Conservation (phyloP, 495 filamentous ascomycete species). For the Cairneyella variabilis region DNA sequence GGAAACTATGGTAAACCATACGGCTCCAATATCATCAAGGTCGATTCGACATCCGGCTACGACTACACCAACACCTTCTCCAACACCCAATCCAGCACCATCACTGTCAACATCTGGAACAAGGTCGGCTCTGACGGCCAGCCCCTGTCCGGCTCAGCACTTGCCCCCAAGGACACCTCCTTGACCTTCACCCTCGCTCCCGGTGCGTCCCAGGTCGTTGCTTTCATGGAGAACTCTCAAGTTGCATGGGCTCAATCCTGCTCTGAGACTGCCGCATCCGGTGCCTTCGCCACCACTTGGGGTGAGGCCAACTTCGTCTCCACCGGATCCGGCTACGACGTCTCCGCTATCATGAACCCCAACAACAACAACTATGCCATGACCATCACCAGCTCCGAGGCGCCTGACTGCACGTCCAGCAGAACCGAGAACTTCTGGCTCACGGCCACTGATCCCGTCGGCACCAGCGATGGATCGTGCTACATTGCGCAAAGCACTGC, state of each 20-base stretch:
- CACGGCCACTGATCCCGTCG: constrained; percentile 16
- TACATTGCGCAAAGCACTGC: constrained; percentile 18
- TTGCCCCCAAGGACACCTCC: constrained; percentile 39
- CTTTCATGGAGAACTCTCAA: constrained; percentile 43
- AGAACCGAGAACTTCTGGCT: constrained; percentile 21
- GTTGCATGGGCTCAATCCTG: constrained; percentile 26
- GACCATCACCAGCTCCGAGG: constrained; percentile 20
- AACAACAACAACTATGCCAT: constrained; percentile 26
- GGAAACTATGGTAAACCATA: constrained; percentile 49
- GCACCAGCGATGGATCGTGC: constrained; percentile 21
- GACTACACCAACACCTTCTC: constrained; percentile 44
- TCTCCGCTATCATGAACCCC: constrained; percentile 47
- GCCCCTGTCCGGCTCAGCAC: constrained; percentile 22
- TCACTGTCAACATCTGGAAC: constrained; percentile 51
- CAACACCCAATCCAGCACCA: constrained; percentile 34
- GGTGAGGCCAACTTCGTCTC: constrained; percentile 53
- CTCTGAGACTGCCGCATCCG: constrained; percentile 35
- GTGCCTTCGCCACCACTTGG: constrained; percentile 44
- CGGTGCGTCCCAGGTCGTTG: constrained; percentile 36
- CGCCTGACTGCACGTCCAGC: constrained; percentile 17
- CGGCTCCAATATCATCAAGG: constrained; percentile 50
- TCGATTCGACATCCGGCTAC: constrained; percentile 36
- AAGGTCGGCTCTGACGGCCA: constrained; percentile 38
- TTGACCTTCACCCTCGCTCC: constrained; percentile 39
- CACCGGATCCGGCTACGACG: constrained; percentile 49